A percentile compares a stretch with the other conserved stretches of the same genome.
phyloP scores from a whole-genome alignment of 495 filamentous ascomycete species.

The Aspergillus cavernicola region DNA sequence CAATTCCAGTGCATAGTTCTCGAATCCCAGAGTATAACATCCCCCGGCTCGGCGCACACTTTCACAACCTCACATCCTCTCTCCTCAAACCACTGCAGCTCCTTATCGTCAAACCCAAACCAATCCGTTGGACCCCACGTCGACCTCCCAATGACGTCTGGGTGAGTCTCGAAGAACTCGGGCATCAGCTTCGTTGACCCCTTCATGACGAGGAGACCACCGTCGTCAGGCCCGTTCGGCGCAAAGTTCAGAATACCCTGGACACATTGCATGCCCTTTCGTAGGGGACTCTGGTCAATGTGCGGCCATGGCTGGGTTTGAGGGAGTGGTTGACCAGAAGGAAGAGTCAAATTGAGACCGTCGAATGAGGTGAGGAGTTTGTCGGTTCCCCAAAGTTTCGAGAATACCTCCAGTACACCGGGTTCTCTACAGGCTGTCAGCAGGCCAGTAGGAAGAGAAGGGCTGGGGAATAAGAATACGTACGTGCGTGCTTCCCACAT shows the following conservation, averaged over 20 bases:
- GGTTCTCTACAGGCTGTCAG: too few species aligned
- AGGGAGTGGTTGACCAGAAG: constrained; percentile 26
- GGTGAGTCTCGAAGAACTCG: constrained; percentile 33
- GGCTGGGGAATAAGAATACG: too few species aligned
- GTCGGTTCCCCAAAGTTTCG: constrained; percentile 38
- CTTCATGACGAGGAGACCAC: constrained; percentile 39
- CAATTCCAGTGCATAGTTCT: constrained; percentile 40
- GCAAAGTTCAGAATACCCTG: constrained; percentile 38
- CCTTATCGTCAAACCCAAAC: constrained; percentile 30
- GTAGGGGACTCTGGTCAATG: constrained; percentile 35
- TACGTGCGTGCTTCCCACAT: constrained; percentile 34
- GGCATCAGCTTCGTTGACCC: constrained; percentile 35
- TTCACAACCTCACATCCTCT: constrained; percentile 37
- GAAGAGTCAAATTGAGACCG: constrained; percentile 34
- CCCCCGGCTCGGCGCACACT: constrained; percentile 34
- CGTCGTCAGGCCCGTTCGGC: constrained; percentile 39
- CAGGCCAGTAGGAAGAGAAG: too few species aligned
- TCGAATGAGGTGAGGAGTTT: constrained; percentile 40
- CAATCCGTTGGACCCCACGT: constrained; percentile 35
- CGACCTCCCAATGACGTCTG: constrained; percentile 28
- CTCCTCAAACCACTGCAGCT: constrained; percentile 39
- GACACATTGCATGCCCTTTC: constrained; percentile 36
- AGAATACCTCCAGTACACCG: constrained; percentile 35
- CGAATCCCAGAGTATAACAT: constrained; percentile 42
- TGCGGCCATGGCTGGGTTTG: constrained; percentile 39